These are phyloP conservation scores for Yamadazyma spencermartinsiae DNA, from an alignment of 1,139 yeast species.

Conservation along the genomic window DNA sequence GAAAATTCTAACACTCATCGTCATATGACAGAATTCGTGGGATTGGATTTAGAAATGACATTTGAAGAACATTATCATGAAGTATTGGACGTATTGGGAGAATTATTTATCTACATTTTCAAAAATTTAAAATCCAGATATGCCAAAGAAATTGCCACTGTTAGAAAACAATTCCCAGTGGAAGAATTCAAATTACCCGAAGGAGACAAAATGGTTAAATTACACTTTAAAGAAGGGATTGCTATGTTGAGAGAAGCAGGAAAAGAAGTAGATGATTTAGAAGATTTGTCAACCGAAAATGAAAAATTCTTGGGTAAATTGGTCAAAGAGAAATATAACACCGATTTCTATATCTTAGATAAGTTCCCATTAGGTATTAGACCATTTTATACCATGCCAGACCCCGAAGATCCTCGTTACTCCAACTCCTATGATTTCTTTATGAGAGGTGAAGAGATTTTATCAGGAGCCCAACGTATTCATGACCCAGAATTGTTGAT, in stretches of 20 bases:
- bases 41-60: conserved; percentile 97
- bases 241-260: conserved; percentile 80
- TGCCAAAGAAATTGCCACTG: conserved; percentile 80
- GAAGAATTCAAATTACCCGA: conserved; percentile 94
- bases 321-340: conserved; percentile 90
- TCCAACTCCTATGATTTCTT: conserved; percentile 97
- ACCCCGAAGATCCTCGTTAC: conserved; percentile 84
- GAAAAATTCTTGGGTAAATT: conserved; percentile 90
- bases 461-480: conserved; percentile 98
- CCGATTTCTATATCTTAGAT: conserved; percentile 96
- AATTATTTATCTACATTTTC: conserved; percentile 86
- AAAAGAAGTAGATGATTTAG: conserved; percentile 79
- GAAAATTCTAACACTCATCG: conserved; percentile 99
- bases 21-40: conserved; percentile 98
- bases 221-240: conserved; percentile 90
- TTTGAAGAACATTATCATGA: conserved; percentile 98
- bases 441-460: conserved; percentile 99
- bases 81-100: conserved; percentile 79
- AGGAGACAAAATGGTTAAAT: conserved; percentile 85
- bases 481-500: conserved; percentile 85
- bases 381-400: conserved; percentile 99
- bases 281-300: conserved; percentile 90
- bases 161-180: conserved; percentile 94
- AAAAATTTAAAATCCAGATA: conserved; percentile 77
- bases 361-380: conserved; percentile 95